Percentiles rank a stretch among this genome's conserved stretches.
Evolutionary conservation across 169 alveolate species (phyloP).

Genomic region (Eimeria maxima): DNA sequence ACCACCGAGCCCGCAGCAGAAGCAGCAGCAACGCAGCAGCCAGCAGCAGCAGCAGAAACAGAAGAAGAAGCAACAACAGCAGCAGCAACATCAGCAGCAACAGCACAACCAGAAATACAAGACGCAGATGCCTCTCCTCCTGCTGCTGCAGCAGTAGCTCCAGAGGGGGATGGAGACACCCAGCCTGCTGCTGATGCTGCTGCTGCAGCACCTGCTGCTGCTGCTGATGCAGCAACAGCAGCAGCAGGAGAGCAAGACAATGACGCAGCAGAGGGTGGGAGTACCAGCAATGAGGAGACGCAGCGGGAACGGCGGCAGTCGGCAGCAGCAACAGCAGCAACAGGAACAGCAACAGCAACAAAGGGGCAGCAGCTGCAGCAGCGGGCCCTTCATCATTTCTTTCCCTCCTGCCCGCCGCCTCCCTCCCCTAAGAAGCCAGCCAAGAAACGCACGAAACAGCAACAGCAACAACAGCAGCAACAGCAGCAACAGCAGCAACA

Average conservation of each 20-base stretch:
- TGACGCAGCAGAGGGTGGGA: background rate
- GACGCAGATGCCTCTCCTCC: background rate
- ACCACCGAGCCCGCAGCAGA: background rate
- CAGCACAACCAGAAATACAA: background rate
- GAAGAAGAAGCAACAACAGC: background rate
- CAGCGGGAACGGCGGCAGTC: background rate
- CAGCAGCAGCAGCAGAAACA: background rate
- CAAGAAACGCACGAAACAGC: constrained; percentile 29
- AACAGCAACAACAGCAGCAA: constrained; percentile 43
- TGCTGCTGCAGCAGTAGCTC: background rate
- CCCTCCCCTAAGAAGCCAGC: constrained; percentile 17
- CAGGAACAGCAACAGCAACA: constrained; percentile 48
- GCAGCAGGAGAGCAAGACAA: background rate
- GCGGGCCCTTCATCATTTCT: constrained; percentile 64
- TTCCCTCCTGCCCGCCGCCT: constrained; percentile 38
- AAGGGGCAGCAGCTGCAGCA: constrained; percentile 61
- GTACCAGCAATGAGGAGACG: background rate
- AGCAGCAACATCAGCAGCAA: background rate
- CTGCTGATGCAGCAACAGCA: background rate
- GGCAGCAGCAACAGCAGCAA: constrained; percentile 13
- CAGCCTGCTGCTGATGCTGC: background rate
- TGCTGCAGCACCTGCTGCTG: background rate
- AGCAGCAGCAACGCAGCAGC: background rate
- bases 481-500: constrained; percentile 42
- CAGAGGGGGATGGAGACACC: background rate